These are phyloP conservation scores for Besnoitia besnoiti DNA, from an alignment of 169 alveolate genomes.

Conservation along the genomic window DNA sequence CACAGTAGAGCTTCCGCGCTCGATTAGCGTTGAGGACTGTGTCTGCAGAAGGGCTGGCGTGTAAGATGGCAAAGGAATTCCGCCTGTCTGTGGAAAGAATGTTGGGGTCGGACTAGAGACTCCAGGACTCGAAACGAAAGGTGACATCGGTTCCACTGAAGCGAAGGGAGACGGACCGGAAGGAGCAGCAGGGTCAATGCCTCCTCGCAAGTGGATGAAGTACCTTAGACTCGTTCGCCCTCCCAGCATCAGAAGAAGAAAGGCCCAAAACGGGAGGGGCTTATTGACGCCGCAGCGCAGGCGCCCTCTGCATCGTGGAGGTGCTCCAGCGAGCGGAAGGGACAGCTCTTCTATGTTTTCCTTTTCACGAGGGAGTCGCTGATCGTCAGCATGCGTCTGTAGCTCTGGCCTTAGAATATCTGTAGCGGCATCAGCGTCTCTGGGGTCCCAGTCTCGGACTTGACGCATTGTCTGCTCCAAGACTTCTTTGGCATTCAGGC, in stretches of 20 bases:
- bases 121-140: no score
- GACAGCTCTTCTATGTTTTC: neutral
- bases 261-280: neutral
- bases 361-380: neutral
- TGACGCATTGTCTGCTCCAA: neutral
- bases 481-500: neutral
- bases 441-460: neutral
- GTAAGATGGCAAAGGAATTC: no score
- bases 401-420: neutral
- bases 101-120: no score
- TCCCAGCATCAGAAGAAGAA: neutral
- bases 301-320: no score
- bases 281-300: no score
- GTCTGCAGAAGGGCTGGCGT: no score
- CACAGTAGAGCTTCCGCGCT: no score
- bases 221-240: neutral
- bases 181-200: neutral
- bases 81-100: no score
- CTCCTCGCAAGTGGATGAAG: neutral
- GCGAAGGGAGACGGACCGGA: neutral
- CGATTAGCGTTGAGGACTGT: no score
- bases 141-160: neutral
- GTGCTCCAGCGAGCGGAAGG: no score
- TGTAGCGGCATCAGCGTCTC: neutral
- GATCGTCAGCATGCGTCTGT: neutral